Base-by-base conservation (phyloP, 2,329 filamentous ascomycete genomes). In the Cercospora zeae-maydis region DNA sequence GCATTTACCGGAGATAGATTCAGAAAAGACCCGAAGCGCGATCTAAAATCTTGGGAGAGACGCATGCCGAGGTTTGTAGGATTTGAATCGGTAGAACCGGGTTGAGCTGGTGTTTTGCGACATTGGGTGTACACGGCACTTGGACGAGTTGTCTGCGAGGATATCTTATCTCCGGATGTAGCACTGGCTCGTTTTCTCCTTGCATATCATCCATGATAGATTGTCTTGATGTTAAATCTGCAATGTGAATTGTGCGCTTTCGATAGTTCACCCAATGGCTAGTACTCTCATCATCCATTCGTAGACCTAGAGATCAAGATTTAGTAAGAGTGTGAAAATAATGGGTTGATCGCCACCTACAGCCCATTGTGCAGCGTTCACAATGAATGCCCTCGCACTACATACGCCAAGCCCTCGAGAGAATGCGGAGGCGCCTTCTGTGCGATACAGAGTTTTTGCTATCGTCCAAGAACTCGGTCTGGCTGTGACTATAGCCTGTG, bases 311-410 rank as follows among this genome's bases (percentile, higher is more conserved):
- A 33, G 34, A 3, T 2, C 56, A 11, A 13, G 47, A 21, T n/a
- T 55, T 9, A 14, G 34, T 34, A 19, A 55, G 45, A 19, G 34
- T 16, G 31, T 36, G 42, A 5, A 11, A 52, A 16, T 16, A 16
- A 49, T 3, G 36, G 33, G 10, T 21, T 9, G 30, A 30, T 19
- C n/a, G 49, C 33, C 21, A 67, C 71, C 66, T 59, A 91, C 86
- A 24, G 89, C 89, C 93, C 93, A 98, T 79, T 88, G 86, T n/a
- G 91, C 89, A 2, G 93, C 93, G 79, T 97, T 97, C 39, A 97
- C 93, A 58, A 96, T 80, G 75, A 98, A 97, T 0, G 93, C 93
- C 69, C 93, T 82, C 8, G 90, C 77, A 75, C 91, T 96, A 76
- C 93, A 98, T 33, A 96, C 82, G 0, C 87, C 86, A 45, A 98